Conservation (phyloP, 352 stramenopile species). For the Phytophthora colocasiae region DNA sequence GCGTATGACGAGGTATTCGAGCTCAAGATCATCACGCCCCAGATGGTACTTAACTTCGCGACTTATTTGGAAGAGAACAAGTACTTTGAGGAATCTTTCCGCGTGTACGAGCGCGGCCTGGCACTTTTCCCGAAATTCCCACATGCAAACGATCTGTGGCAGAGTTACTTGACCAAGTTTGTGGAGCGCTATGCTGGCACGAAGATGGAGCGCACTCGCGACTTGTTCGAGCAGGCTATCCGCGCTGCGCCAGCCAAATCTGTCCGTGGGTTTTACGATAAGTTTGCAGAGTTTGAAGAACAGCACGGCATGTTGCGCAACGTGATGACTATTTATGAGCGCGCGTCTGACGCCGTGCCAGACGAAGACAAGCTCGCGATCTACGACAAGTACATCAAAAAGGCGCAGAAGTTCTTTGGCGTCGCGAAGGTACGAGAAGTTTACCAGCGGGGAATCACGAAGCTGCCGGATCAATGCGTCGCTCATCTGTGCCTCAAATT, state of each 20-base stretch:
- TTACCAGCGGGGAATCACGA: constrained; percentile 96
- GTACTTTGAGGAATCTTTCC: constrained; percentile 97
- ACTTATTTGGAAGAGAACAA: constrained; percentile 97
- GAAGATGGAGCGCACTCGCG: constrained; percentile 97
- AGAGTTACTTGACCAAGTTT: constrained; percentile 96
- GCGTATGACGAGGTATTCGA: constrained; percentile 97
- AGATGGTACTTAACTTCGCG: constrained; percentile 98
- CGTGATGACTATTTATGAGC: constrained; percentile 96
- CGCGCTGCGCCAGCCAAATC: constrained; percentile 84
- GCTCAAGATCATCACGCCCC: constrained; percentile 95
- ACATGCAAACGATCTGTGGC: constrained; percentile 96
- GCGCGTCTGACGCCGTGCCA: constrained; percentile 89
- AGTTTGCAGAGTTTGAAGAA: constrained; percentile 98
- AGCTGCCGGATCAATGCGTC: constrained; percentile 93
- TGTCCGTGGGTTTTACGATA: constrained; percentile 80
- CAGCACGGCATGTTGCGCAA: constrained; percentile 96
- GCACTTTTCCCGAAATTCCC: constrained; percentile 92
- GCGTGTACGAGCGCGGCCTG: constrained; percentile 92
- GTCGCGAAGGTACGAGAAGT: constrained; percentile 96
- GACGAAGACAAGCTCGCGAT: constrained; percentile 93
- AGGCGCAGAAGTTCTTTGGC: constrained; percentile 96
- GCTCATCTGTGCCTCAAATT: constrained; percentile 96
- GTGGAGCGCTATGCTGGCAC: constrained; percentile 94
- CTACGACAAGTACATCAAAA: constrained; percentile 95
- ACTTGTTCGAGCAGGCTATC: constrained; percentile 97